Evolutionary conservation across 768 basidiomycete species (phyloP).

Genomic region (Fomitopsis serialis): DNA sequence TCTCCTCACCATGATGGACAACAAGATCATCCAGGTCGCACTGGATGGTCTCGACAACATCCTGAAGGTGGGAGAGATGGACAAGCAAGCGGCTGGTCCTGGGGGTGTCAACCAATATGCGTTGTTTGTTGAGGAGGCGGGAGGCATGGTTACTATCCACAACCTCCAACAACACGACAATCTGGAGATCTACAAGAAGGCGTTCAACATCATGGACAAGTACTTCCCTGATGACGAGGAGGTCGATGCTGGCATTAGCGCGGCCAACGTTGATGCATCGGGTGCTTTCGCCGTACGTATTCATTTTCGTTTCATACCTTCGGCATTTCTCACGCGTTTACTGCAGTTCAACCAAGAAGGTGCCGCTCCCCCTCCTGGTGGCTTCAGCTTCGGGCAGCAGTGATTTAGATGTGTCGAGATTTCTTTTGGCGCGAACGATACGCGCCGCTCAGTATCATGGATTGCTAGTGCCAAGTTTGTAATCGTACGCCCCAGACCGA

Average conservation of each 20-base stretch:
- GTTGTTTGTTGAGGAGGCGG: conserved; percentile 92
- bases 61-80: conserved; percentile 93
- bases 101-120: conserved; percentile 92
- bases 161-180: conserved; percentile 99
- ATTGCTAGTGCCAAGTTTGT: not conserved
- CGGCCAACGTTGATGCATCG: conserved; percentile 67
- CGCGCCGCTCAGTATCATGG: not conserved
- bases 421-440: not conserved
- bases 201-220: conserved; percentile 97
- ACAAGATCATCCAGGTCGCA: conserved; percentile 99
- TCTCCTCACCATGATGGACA: conserved; percentile 95
- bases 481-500: conserved; percentile 1
- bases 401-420: conserved; percentile 10
- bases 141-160: conserved; percentile 98
- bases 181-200: conserved; percentile 99
- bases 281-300: conserved; percentile 69
- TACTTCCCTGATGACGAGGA: conserved; percentile 99
- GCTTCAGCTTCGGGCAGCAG: conserved; percentile 87
- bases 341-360: conserved; percentile 81
- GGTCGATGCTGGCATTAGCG: conserved; percentile 73
- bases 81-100: conserved; percentile 77
- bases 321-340: conserved; percentile 4
- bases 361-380: conserved; percentile 87
- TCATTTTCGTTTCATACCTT: not conserved
- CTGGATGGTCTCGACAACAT: conserved; percentile 98